Conservation (phyloP, 305 asterid species). For the Ilex paraguariensis region DNA sequence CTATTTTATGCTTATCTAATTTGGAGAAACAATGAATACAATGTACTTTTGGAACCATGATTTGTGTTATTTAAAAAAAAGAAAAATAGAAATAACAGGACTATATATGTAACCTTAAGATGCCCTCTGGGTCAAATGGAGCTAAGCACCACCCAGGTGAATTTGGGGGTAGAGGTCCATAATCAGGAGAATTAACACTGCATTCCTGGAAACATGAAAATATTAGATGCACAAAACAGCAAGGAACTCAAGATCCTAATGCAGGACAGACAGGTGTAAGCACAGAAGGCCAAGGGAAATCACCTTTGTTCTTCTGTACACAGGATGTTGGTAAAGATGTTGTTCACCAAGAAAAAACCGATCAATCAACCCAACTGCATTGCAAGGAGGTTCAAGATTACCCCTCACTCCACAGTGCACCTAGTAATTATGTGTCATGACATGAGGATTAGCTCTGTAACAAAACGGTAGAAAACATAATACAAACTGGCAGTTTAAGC, state of each 20-base stretch:
- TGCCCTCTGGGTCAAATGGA: constrained; percentile 94
- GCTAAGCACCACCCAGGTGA: constrained; percentile 91
- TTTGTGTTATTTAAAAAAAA: not conserved
- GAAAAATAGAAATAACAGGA: constrained; percentile 5
- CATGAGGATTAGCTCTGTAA: too few relatives aligned
- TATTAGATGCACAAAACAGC: not conserved
- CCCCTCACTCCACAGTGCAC: constrained; percentile 74
- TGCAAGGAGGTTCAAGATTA: constrained; percentile 85
- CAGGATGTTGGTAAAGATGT: constrained; percentile 84
- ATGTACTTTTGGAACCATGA: not conserved
- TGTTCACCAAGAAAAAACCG: constrained; percentile 65
- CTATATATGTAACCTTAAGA: constrained; percentile 51
- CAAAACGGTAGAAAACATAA: too few relatives aligned
- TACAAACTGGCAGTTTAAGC: too few relatives aligned
- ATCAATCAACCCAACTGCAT: constrained; percentile 81
- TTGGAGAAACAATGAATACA: not conserved
- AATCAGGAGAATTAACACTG: constrained; percentile 82
- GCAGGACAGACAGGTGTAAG: constrained; percentile 12
- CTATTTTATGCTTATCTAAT: too few relatives aligned
- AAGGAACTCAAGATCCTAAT: constrained; percentile 10
- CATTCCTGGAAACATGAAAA: constrained; percentile 46
- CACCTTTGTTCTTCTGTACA: constrained; percentile 84
- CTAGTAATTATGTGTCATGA: constrained; percentile 22
- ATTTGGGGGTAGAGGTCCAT: constrained; percentile 73
- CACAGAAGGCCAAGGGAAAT: constrained; percentile 6